These are phyloP conservation scores for Neofusicoccum sp. DNA, from an alignment of 2,329 filamentous ascomycete species.

Conservation along the genomic window DNA sequence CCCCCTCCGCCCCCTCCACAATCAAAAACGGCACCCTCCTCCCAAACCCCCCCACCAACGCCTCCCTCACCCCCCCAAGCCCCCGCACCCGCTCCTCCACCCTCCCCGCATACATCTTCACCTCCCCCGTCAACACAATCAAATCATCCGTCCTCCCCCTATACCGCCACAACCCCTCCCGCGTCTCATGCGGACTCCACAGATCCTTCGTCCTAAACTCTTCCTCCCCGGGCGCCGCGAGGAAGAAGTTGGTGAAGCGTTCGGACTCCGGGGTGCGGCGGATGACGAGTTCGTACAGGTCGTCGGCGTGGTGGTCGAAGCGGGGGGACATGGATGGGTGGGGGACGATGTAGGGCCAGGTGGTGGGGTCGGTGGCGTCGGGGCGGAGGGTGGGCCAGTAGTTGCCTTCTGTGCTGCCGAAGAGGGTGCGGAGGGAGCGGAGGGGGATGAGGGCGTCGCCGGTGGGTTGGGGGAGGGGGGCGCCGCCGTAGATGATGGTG, in stretches of 20 bases:
- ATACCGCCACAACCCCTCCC: neutral
- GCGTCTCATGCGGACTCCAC: slow-evolving; percentile 15
- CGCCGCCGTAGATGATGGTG: neutral
- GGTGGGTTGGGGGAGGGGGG: neutral
- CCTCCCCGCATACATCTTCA: slow-evolving; percentile 12
- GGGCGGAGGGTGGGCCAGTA: neutral
- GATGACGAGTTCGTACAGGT: neutral
- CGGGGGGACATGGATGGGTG: neutral
- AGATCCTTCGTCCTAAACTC: slow-evolving; percentile 27
- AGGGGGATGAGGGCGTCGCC: neutral
- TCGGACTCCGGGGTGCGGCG: neutral
- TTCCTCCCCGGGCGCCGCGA: slow-evolving; percentile 16
- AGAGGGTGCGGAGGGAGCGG: neutral
- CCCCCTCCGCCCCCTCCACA: neutral
- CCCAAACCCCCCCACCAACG: neutral
- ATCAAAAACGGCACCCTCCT: neutral
- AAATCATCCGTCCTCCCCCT: slow-evolving; percentile 6
- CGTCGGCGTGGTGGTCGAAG: neutral
- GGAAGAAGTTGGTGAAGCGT: neutral
- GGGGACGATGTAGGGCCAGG: neutral
- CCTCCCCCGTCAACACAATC: slow-evolving; percentile 6
- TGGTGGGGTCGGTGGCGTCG: neutral
- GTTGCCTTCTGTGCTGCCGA: neutral
- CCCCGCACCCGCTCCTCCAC: neutral
- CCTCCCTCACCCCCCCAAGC: neutral